Evolutionary conservation across 2,329 filamentous ascomycete species (phyloP).

Genomic region (Hirsutella minnesotensis): DNA sequence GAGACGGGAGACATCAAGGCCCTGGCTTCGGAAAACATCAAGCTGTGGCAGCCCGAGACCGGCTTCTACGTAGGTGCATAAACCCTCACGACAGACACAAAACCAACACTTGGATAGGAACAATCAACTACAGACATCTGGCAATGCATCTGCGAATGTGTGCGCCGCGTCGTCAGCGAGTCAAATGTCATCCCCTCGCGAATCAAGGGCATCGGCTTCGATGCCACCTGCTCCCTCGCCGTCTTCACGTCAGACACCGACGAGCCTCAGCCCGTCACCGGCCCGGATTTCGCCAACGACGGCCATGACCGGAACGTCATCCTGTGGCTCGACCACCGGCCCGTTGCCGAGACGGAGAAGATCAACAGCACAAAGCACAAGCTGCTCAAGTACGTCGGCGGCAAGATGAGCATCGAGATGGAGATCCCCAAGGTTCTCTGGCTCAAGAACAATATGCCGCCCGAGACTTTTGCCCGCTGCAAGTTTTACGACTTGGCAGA

Average conservation of each 20-base stretch:
- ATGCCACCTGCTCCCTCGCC: constrained; percentile 93
- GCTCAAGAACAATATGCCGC: constrained; percentile 97
- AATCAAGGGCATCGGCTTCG: constrained; percentile 88
- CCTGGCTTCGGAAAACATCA: constrained; percentile 63
- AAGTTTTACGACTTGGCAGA: constrained; percentile 96
- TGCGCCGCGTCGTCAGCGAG: constrained; percentile 70
- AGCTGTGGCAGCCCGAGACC: constrained; percentile 65
- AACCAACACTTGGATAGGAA: constrained; percentile 42
- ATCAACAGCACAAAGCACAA: constrained; percentile 92
- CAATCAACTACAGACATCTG: constrained; percentile 98
- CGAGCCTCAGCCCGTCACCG: constrained; percentile 82
- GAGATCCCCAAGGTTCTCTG: constrained; percentile 97
- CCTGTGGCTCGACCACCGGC: constrained; percentile 92
- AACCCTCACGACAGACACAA: neutral
- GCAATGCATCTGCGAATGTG: constrained; percentile 83
- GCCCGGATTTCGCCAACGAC: constrained; percentile 64
- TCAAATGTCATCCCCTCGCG: constrained; percentile 64
- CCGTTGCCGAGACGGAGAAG: constrained; percentile 78
- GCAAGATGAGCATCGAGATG: constrained; percentile 99
- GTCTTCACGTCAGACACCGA: constrained; percentile 85
- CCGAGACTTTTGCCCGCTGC: constrained; percentile 79
- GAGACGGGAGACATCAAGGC: constrained; percentile 77
- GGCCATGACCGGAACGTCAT: constrained; percentile 89
- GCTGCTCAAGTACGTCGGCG: constrained; percentile 88
- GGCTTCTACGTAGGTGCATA: constrained; percentile 54